Evolutionary conservation across 2,329 filamentous ascomycete genomes (phyloP).

Genomic region (Aspergillus alliaceus): DNA sequence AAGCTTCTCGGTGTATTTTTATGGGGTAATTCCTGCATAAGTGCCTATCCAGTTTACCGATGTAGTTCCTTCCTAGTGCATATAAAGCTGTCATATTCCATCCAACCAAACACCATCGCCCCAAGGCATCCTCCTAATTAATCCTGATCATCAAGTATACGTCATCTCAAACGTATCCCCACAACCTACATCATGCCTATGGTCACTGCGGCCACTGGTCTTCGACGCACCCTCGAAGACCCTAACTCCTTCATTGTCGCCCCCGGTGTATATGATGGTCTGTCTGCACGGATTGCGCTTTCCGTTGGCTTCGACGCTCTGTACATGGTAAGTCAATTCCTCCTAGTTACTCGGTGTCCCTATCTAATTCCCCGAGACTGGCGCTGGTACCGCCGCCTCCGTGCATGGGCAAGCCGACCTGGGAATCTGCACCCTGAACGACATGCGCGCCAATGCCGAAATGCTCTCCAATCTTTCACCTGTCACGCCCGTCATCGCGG

Average conservation of each 20-base stretch:
- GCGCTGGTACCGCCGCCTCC: slow-evolving; percentile 52
- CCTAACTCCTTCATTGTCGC: slow-evolving; percentile 42
- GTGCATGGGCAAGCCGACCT: slow-evolving; percentile 52
- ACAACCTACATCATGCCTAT: slow-evolving; percentile 22
- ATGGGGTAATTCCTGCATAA: background rate
- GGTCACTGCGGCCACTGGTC: slow-evolving; percentile 28
- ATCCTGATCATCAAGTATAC: no score
- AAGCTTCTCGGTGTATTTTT: background rate
- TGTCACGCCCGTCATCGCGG: slow-evolving; percentile 52
- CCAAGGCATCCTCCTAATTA: no score
- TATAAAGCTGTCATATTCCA: background rate
- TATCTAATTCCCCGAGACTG: slow-evolving; percentile 40
- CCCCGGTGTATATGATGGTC: slow-evolving; percentile 54
- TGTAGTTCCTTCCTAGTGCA: background rate
- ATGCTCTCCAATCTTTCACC: slow-evolving; percentile 55
- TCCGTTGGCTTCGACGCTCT: slow-evolving; percentile 50
- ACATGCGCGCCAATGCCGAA: slow-evolving; percentile 55
- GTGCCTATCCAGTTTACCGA: background rate
- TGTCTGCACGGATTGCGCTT: slow-evolving; percentile 51
- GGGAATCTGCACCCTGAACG: slow-evolving; percentile 51
- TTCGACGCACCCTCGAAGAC: slow-evolving; percentile 35
- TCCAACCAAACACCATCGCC: no score
- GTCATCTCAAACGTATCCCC: no score
- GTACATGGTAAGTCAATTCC: slow-evolving; percentile 47
- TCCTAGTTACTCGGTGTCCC: background rate